Evolutionary conservation across 495 filamentous ascomycete genomes (phyloP).

Genomic region (Rhizodiscina lignyota): DNA sequence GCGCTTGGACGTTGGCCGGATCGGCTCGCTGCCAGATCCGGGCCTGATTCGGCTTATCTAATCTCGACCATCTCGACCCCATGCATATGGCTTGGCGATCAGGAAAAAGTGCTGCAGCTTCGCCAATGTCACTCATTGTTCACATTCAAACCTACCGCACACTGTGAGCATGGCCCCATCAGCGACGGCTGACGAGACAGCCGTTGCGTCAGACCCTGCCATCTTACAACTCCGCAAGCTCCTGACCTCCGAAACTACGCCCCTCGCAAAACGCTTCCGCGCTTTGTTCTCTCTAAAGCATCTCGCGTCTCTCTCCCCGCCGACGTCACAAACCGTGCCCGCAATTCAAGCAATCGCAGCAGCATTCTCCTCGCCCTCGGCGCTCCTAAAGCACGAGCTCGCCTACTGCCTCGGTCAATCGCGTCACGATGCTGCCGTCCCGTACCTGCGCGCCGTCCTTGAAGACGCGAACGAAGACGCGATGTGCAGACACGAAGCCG

Average conservation of each 20-base stretch:
- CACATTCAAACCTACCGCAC: no score
- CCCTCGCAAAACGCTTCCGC: slow-evolving; percentile 82
- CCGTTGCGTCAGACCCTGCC: no score
- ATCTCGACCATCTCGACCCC: no score
- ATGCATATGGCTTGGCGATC: no score
- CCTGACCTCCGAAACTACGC: slow-evolving; percentile 58
- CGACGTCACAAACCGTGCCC: slow-evolving; percentile 41
- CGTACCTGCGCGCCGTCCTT: slow-evolving; percentile 60
- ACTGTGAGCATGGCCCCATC: no score
- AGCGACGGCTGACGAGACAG: no score
- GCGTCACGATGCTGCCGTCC: slow-evolving; percentile 52
- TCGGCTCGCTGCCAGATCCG: no score
- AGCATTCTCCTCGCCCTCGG: slow-evolving; percentile 68
- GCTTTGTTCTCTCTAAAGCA: slow-evolving; percentile 97
- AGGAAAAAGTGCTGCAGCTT: no score
- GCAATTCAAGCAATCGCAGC: slow-evolving; percentile 90
- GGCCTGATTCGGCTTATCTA: no score
- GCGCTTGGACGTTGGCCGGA: no score
- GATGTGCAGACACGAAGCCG: slow-evolving; percentile 95
- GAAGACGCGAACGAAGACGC: slow-evolving; percentile 63
- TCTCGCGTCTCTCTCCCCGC: slow-evolving; percentile 53
- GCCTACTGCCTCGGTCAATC: slow-evolving; percentile 96
- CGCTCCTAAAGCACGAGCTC: slow-evolving; percentile 81
- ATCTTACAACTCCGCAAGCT: slow-evolving; percentile 53
- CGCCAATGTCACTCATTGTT: no score